Conservation (phyloP, 2,329 filamentous ascomycete genomes). For the Monilinia aucupariae region DNA sequence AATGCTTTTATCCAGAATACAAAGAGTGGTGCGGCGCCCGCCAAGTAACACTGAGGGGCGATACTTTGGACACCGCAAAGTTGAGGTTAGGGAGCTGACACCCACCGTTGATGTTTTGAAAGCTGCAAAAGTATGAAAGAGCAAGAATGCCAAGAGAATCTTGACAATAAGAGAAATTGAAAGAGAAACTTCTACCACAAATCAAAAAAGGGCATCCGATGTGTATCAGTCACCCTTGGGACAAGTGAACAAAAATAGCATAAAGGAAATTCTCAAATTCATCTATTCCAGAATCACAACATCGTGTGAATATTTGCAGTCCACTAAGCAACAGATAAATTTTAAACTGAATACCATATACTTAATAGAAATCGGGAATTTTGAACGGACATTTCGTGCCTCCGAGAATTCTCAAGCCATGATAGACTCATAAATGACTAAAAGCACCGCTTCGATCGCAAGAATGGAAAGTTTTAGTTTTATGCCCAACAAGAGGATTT, state of each 20-base stretch:
- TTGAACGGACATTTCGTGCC: neutral
- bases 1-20: neutral
- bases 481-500: neutral
- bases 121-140: neutral
- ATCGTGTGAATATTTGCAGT: neutral
- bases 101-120: neutral
- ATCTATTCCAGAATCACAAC: neutral
- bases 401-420: neutral
- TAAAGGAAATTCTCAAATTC: neutral
- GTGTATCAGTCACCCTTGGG: neutral
- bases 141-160: neutral
- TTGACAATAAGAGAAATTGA: neutral
- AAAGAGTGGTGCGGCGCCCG: neutral
- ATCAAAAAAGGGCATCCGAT: neutral
- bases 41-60: neutral
- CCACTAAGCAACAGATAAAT: neutral
- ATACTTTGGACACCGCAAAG: neutral
- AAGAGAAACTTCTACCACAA: too few species aligned
- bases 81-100: too few species aligned
- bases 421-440: neutral
- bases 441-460: neutral
- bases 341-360: neutral
- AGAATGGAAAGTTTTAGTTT: neutral
- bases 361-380: neutral
- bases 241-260: neutral